phyloP scores from a whole-genome alignment of 1,284 basidiomycete genomes.

The Vanrija sp. region DNA sequence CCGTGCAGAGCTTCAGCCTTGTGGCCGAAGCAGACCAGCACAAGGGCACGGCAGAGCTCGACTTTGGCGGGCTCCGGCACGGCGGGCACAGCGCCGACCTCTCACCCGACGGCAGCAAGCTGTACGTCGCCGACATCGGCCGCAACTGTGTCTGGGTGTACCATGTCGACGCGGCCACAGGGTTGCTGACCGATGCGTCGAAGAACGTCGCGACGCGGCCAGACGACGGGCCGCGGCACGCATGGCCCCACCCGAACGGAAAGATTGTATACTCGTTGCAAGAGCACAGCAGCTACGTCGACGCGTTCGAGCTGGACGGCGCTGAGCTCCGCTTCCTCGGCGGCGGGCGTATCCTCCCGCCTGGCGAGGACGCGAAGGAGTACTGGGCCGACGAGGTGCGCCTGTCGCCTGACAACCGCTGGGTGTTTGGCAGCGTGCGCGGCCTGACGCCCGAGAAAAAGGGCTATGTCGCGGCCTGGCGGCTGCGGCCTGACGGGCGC shows the following conservation, averaged over 20 bases:
- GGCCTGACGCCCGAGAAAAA: constrained; percentile 37
- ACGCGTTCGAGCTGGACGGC: constrained; percentile 20
- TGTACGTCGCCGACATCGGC: constrained; percentile 46
- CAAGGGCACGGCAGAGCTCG: constrained; percentile 22
- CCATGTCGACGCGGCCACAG: constrained; percentile 30
- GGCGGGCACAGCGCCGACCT: constrained; percentile 40
- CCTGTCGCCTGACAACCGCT: constrained; percentile 31
- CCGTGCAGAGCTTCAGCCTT: constrained; percentile 19
- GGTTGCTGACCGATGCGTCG: constrained; percentile 32
- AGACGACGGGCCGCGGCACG: constrained; percentile 48
- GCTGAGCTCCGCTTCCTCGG: constrained; percentile 16
- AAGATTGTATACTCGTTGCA: constrained; percentile 44
- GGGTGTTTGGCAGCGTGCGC: constrained; percentile 47
- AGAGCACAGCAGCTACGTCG: constrained; percentile 22
- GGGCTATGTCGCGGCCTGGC: constrained; percentile 45
- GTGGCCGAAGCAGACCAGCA: constrained; percentile 9
- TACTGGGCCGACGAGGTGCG: constrained; percentile 49
- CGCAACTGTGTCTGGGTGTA: constrained; percentile 49
- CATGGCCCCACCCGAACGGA: constrained; percentile 48
- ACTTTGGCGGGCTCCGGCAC: constrained; percentile 42
- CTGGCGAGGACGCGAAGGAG: constrained; percentile 3
- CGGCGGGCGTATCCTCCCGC: constrained; percentile 19
- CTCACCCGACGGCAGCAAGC: constrained; percentile 37
- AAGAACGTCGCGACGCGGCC: constrained; percentile 43
- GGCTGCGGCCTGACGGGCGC: constrained; percentile 27